These are phyloP conservation scores for Verticillium dahliae DNA, from an alignment of 2,329 filamentous ascomycete genomes.

Conservation along the genomic window DNA sequence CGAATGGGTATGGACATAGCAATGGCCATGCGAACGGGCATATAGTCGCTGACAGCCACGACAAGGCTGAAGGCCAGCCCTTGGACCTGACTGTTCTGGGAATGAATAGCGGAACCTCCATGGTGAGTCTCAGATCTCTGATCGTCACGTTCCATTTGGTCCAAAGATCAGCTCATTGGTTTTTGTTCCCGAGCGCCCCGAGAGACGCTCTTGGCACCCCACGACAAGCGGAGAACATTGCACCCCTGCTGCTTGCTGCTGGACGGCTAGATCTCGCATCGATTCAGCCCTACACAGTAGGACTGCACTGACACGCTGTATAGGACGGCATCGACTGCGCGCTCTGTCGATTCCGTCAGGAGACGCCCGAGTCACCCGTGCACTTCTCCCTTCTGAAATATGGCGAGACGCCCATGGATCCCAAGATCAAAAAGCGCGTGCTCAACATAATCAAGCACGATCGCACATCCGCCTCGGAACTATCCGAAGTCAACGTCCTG, in stretches of 20 bases:
- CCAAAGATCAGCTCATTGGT: neutral
- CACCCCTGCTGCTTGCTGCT: neutral
- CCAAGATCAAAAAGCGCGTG: slow-evolving; percentile 46
- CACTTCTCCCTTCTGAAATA: slow-evolving; percentile 52
- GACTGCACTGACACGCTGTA: slow-evolving; percentile 33
- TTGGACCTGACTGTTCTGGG: slow-evolving; percentile 48
- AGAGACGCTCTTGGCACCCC: neutral
- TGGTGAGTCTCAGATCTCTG: slow-evolving; percentile 24
- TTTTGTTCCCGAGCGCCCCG: neutral
- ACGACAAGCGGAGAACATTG: neutral
- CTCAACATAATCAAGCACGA: slow-evolving; percentile 51
- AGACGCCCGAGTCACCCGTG: slow-evolving; percentile 42
- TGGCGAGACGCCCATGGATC: slow-evolving; percentile 47
- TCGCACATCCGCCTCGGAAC: slow-evolving; percentile 42
- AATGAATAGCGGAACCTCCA: slow-evolving; percentile 45
- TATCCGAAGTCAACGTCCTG: slow-evolving; percentile 50
- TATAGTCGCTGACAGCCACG: neutral
- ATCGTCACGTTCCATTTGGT: neutral
- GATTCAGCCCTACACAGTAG: neutral
- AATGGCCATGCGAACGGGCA: neutral
- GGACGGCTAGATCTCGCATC: neutral
- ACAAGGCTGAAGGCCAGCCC: slow-evolving; percentile 12
- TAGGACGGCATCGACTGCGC: slow-evolving; percentile 52
- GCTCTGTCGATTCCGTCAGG: slow-evolving; percentile 49
- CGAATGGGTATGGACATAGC: neutral